A percentile compares a stretch with the other conserved stretches of the same genome.
Evolutionary conservation across 371 early-diverging fungal species (phyloP).

Genomic region (Synchytrium microbalum): DNA sequence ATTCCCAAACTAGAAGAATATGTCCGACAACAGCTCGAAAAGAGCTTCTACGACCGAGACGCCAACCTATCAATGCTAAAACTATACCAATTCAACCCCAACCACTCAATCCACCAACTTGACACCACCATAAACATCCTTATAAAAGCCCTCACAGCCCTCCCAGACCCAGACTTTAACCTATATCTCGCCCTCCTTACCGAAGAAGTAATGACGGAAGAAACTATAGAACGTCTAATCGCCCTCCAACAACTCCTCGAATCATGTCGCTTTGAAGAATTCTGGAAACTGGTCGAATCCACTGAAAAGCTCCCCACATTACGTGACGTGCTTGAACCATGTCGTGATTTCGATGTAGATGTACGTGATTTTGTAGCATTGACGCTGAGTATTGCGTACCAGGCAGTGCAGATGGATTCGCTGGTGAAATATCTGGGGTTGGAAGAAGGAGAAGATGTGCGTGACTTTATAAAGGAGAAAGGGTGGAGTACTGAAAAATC

Average conservation of each 20-base stretch:
- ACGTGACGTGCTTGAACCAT: conserved; percentile 55
- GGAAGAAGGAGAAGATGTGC: conserved; percentile 54
- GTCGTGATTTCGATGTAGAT: conserved; percentile 51
- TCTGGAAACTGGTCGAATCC: conserved; percentile 61
- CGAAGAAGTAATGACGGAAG: conserved; percentile 51
- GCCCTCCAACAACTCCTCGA: conserved; percentile 70
- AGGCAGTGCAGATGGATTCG: conserved; percentile 53
- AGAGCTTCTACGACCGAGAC: too few relatives aligned
- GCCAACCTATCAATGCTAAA: conserved; percentile 87
- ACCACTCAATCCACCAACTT: conserved; percentile 51
- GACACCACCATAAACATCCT: conserved; percentile 69
- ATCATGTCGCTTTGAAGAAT: conserved; percentile 64
- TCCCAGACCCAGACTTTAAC: conserved; percentile 83
- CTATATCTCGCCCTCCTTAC: conserved; percentile 75
- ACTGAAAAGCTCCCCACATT: conserved; percentile 41
- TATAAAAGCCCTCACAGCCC: conserved; percentile 70
- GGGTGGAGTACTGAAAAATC: conserved; percentile 65
- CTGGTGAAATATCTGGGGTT: conserved; percentile 61
- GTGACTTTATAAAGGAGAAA: conserved; percentile 39
- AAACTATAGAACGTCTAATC: conserved; percentile 53
- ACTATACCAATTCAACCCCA: conserved; percentile 88
- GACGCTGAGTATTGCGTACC: conserved; percentile 70
- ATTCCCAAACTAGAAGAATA: too few relatives aligned
- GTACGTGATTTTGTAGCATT: conserved; percentile 66
- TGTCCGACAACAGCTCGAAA: too few relatives aligned